phyloP scores from a whole-genome alignment of 441 rosid species.

The Adansonia gregorii region DNA sequence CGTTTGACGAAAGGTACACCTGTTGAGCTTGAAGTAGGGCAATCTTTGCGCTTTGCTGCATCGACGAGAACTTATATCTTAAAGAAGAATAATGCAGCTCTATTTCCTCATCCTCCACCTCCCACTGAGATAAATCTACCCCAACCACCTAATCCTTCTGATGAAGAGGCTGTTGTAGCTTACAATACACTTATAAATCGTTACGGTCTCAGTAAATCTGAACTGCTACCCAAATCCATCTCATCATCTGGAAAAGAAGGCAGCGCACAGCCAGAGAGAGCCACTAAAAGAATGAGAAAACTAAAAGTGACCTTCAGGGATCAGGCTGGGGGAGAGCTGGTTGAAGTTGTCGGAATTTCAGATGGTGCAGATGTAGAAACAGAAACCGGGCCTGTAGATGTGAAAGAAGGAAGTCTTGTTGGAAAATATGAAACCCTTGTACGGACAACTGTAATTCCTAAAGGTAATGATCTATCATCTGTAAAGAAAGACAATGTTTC shows the following conservation, averaged over 20 bases:
- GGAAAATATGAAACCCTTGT: conserved; percentile 94
- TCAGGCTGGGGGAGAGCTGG: conserved; percentile 89
- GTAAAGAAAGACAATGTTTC: conserved; percentile 51
- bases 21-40: conserved; percentile 93
- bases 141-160: conserved; percentile 78
- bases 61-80: conserved; percentile 82
- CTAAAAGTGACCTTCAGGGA: conserved; percentile 38
- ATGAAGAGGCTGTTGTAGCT: conserved; percentile 83
- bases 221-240: conserved; percentile 35
- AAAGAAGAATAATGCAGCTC: conserved; percentile 68
- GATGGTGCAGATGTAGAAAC: conserved; percentile 96
- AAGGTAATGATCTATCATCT: conserved; percentile 58
- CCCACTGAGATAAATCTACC: conserved; percentile 73
- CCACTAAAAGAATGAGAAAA: conserved; percentile 42
- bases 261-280: conserved; percentile 37
- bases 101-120: conserved; percentile 24
- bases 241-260: conserved; percentile 40
- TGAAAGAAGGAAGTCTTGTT: conserved; percentile 96
- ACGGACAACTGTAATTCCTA: conserved; percentile 75
- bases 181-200: conserved; percentile 87
- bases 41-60: conserved; percentile 90
- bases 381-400: conserved; percentile 92
- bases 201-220: conserved; percentile 61
- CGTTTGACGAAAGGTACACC: conserved; percentile 76
- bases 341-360: conserved; percentile 90